Percentiles rank a stretch among this genome's conserved stretches.
phyloP scores from a whole-genome alignment of 192 early-diverging fungal species.

The Backusella macrospora region DNA sequence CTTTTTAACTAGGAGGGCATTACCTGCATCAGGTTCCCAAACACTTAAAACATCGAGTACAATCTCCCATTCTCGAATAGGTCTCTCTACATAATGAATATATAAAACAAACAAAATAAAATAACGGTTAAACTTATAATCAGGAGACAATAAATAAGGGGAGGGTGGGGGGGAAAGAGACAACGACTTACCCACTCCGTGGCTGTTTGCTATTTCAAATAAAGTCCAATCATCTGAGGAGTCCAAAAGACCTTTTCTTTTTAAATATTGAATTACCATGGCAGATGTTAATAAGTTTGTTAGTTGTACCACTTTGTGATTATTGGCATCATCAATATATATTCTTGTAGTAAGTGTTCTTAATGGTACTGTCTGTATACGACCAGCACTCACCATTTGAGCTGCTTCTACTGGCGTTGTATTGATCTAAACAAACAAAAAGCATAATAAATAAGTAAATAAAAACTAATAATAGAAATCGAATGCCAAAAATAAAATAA shows the following conservation, averaged over 20 bases:
- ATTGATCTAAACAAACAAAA: constrained; percentile 8
- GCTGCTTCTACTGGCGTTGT: neutral
- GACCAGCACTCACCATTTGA: constrained; percentile 15
- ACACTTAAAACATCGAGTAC: constrained; percentile 78
- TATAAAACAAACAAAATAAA: neutral
- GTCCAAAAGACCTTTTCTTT: constrained; percentile 60
- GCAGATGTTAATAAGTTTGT: constrained; percentile 74
- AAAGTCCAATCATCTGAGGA: constrained; percentile 75
- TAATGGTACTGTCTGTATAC: constrained; percentile 22
- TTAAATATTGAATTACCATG: constrained; percentile 71
- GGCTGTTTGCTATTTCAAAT: constrained; percentile 89
- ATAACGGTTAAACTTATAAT: constrained; percentile 17
- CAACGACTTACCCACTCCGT: constrained; percentile 62
- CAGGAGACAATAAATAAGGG: neutral
- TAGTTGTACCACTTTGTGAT: constrained; percentile 79
- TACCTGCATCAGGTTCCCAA: constrained; percentile 81
- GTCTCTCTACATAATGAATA: constrained; percentile 65
- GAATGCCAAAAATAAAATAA: neutral
- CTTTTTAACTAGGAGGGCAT: constrained; percentile 79
- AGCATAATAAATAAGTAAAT: neutral
- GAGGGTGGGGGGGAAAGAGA: neutral
- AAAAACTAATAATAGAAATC: neutral
- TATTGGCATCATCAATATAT: constrained; percentile 78
- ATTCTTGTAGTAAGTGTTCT: constrained; percentile 78
- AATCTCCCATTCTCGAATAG: constrained; percentile 89